phyloP scores from a whole-genome alignment of 176 grass and related monocot genomes.

The Oryza longistaminata region DNA sequence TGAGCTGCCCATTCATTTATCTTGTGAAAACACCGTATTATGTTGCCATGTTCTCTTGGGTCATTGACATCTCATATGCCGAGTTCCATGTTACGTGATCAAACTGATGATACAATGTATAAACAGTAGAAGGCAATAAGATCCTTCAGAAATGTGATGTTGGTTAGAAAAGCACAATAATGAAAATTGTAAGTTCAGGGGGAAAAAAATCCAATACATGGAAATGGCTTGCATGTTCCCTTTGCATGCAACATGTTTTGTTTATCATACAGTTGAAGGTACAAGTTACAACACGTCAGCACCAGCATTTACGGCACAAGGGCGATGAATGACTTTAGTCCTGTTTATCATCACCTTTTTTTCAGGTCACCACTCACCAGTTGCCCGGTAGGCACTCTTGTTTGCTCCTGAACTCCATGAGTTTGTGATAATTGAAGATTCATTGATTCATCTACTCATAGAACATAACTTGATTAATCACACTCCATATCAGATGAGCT shows the following conservation, averaged over 20 bases:
- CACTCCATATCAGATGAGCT: conserved; percentile 32
- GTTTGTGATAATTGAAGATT: background rate
- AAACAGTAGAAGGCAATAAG: background rate
- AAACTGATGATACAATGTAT: conserved; percentile 4
- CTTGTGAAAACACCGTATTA: background rate
- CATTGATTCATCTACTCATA: background rate
- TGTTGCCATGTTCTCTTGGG: background rate
- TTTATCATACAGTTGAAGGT: background rate
- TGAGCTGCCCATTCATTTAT: background rate
- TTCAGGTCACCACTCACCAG: background rate
- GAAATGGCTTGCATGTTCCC: background rate
- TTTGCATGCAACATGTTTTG: background rate
- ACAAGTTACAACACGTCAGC: background rate
- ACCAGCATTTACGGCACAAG: background rate
- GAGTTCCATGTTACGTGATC: background rate
- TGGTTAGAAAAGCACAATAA: background rate
- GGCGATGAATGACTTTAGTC: background rate
- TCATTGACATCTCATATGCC: conserved; percentile 2
- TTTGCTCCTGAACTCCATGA: background rate
- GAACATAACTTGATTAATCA: background rate
- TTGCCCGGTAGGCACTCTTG: background rate
- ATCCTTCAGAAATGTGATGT: background rate
- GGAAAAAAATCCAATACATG: background rate
- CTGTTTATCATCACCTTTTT: background rate
- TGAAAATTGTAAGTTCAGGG: conserved; percentile 9